These are phyloP conservation scores for Phytophthora kernoviae DNA, from an alignment of 352 stramenopile species.

Conservation along the genomic window DNA sequence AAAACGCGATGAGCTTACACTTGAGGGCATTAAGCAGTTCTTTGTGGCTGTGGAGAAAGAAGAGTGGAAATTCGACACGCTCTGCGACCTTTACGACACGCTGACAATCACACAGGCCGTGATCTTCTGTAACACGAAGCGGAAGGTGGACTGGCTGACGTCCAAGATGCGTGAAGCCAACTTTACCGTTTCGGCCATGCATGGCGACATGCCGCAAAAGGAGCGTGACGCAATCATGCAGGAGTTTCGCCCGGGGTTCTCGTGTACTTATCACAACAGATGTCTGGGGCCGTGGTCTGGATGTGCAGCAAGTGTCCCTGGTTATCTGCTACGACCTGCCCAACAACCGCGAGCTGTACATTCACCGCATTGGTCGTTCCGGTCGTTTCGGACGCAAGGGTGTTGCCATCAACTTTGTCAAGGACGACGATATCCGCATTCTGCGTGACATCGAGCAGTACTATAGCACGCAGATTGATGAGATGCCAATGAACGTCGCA, in stretches of 20 bases:
- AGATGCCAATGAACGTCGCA: constrained; percentile 99
- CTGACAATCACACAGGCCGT: constrained; percentile 99
- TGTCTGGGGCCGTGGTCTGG: constrained; percentile 96
- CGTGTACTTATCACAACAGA: constrained; percentile 98
- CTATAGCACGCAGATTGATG: constrained; percentile 99
- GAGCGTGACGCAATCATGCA: constrained; percentile 96
- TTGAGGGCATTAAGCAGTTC: constrained; percentile 99
- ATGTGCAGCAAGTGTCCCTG: constrained; percentile 97
- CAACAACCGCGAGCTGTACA: constrained; percentile 97
- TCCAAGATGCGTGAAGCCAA: constrained; percentile 96
- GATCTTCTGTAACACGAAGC: constrained; percentile 99
- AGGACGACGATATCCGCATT: constrained; percentile 94
- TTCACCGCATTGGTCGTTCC: constrained; percentile 95
- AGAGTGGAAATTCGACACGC: constrained; percentile 99
- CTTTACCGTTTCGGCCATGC: constrained; percentile 97
- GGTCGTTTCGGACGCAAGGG: constrained; percentile 97
- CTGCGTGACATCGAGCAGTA: constrained; percentile 99
- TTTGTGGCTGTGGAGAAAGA: constrained; percentile 98
- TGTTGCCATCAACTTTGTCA: constrained; percentile 99
- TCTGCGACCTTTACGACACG: constrained; percentile 99
- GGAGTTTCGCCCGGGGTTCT: constrained; percentile 95
- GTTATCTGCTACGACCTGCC: constrained; percentile 99
- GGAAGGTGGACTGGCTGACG: constrained; percentile 97
- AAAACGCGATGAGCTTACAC: constrained; percentile 97
- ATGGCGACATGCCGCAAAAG: constrained; percentile 97